Evolutionary conservation across 1,284 basidiomycete species (phyloP), one percentile per base, ranked within the genome.

Genomic region (Sporisorium graminicola): DNA sequence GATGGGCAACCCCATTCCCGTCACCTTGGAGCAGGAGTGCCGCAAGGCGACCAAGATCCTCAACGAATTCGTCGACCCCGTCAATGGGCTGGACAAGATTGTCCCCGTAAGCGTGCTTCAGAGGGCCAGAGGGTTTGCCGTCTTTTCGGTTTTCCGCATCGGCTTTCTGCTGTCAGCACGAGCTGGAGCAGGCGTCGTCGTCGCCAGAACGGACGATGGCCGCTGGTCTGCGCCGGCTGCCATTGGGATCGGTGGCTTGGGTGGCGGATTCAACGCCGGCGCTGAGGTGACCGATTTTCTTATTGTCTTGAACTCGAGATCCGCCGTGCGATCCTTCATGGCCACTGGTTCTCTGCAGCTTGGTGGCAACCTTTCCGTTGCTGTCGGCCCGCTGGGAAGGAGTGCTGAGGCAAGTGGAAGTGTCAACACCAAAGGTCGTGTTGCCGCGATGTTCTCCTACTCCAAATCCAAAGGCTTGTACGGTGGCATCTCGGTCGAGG

Each of bases 211-310:
- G 18, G 88, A 91, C 3, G 90, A 97, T 86, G 96, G 95, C 75
- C 88, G 93, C 50, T 98, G 95, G 94, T 94, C 93, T 50, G 91
- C 95, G 27, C 95, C 96, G 4, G 93, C 92, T 82, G 97, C 95
- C 0, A 96, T 98, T 60, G 95, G 94, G 22, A 92, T 94, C n/a
- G 96, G 93, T 5, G 86, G 86, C 44, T 79, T 85, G 13, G 96
- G 96, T 0, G 86, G 98, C 13, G 96, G 96, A 4, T 89, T 98
- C 37, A 95, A 89, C 74, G 86, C 84, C 27, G 93, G 92, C 20
- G 92, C 93, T 64, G 93, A 95, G 86, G 90, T 98, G 87, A 97
- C 96, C 1, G 97, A 99, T 84, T 98, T 98, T 82, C 87, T 99
- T 60, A 90, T 98, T 65, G 92, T 98, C 12, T 89, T 98, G 54